Evolutionary conservation across 176 grass and related monocot species (phyloP).

Genomic region (barley (Hordeum vulgare)): DNA sequence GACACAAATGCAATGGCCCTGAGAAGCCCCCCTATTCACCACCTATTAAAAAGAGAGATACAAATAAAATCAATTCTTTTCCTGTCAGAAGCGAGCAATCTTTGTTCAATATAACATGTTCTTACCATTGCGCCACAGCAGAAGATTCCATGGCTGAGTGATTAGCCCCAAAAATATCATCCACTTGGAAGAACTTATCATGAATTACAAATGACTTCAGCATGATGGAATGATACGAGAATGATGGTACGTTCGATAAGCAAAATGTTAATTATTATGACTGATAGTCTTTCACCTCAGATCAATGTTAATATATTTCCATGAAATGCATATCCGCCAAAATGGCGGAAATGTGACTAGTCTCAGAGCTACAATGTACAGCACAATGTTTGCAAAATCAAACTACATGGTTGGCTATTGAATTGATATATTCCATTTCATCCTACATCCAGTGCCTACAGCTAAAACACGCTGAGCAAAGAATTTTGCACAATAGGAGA

Average conservation of each 20-base stretch:
- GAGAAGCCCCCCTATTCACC: too few relatives aligned
- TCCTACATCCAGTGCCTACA: conserved; percentile 20
- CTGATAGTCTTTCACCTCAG: not conserved
- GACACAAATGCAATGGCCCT: too few relatives aligned
- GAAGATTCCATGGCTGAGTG: not conserved
- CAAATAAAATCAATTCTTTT: not conserved
- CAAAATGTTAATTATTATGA: not conserved
- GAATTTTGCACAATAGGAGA: conserved; percentile 15
- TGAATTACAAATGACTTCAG: not conserved
- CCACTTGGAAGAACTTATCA: not conserved
- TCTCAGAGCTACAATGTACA: conserved; percentile 31
- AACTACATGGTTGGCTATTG: conserved; percentile 17
- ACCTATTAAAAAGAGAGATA: not conserved
- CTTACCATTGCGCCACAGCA: not conserved
- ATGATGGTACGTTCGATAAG: not conserved
- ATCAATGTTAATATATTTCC: not conserved
- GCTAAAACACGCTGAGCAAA: conserved; percentile 26
- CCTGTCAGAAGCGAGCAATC: not conserved
- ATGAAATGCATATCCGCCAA: not conserved
- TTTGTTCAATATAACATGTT: not conserved
- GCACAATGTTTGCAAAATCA: conserved; percentile 4
- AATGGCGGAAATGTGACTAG: not conserved
- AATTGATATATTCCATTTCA: conserved; percentile 11
- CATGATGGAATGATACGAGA: not conserved
- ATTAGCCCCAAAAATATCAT: not conserved